These are phyloP conservation scores for Candida sakaeoensis DNA, from an alignment of 805 yeast genomes.

Conservation along the genomic window DNA sequence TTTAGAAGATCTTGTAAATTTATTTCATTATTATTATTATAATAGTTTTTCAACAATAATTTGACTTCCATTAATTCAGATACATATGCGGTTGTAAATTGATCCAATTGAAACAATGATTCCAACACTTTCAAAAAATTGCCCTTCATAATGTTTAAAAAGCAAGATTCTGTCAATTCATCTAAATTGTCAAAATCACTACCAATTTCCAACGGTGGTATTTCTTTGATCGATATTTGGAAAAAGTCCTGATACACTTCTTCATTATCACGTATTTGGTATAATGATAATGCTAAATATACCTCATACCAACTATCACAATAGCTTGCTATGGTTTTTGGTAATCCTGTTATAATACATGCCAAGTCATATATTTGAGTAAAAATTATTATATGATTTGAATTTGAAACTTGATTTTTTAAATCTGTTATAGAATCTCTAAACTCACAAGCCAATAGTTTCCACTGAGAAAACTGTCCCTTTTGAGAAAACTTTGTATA, in stretches of 20 bases:
- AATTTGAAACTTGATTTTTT: slow-evolving; percentile 19
- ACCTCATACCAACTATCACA: slow-evolving; percentile 70
- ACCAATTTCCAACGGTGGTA: slow-evolving; percentile 28
- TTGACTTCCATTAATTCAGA: slow-evolving; percentile 62
- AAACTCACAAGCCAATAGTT: slow-evolving; percentile 45
- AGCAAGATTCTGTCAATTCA: slow-evolving; percentile 36
- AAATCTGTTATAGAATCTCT: slow-evolving; percentile 37
- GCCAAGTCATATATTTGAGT: slow-evolving; percentile 41
- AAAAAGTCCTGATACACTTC: slow-evolving; percentile 31
- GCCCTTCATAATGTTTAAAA: slow-evolving; percentile 52
- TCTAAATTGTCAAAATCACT: slow-evolving; percentile 19
- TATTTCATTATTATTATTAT: slow-evolving; percentile 12
- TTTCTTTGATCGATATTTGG: slow-evolving; percentile 29
- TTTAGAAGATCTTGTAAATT: slow-evolving; percentile 12
- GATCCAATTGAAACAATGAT: slow-evolving; percentile 55
- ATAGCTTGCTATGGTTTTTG: slow-evolving; percentile 46
- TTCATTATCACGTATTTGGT: slow-evolving; percentile 50
- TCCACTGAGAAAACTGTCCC: slow-evolving; percentile 48
- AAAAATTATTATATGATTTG: slow-evolving; percentile 25
- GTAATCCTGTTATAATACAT: slow-evolving; percentile 44
- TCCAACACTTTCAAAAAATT: slow-evolving; percentile 56
- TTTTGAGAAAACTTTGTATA: slow-evolving; percentile 40
- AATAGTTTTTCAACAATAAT: slow-evolving; percentile 48
- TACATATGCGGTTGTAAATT: slow-evolving; percentile 59
- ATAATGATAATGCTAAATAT: slow-evolving; percentile 51